Percentiles rank a stretch among this genome's conserved stretches.
phyloP scores from a whole-genome alignment of 306 rosid genomes.

The Pyrus bretschneideri region DNA sequence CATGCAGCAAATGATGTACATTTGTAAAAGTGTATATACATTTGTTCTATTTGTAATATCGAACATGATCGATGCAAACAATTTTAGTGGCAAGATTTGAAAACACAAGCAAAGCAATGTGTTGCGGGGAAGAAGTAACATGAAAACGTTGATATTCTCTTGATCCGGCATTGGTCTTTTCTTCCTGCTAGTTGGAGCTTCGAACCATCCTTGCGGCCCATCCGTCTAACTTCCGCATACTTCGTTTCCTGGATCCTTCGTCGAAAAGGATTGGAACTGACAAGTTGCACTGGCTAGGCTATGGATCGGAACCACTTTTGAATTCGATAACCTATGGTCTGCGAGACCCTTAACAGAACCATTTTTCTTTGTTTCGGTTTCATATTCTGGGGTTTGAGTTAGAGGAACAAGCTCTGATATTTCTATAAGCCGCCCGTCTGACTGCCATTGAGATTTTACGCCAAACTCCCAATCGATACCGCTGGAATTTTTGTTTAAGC shows the following conservation, averaged over 20 bases:
- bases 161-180: background rate
- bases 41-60: conserved; percentile 4
- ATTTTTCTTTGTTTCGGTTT: conserved; percentile 27
- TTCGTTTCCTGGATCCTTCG: background rate
- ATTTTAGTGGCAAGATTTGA: background rate
- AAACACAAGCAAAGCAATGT: conserved; percentile 6
- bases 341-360: conserved; percentile 27
- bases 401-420: conserved; percentile 25
- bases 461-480: conserved; percentile 43
- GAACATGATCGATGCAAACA: background rate
- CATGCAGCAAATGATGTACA: background rate
- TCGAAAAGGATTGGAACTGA: conserved; percentile 14
- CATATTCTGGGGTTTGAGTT: conserved; percentile 34
- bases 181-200: background rate
- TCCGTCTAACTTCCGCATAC: background rate
- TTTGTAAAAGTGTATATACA: conserved; percentile 11
- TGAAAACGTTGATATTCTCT: background rate
- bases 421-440: conserved; percentile 35
- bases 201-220: background rate
- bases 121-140: background rate
- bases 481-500: conserved; percentile 54
- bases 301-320: conserved; percentile 9
- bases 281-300: conserved; percentile 27
- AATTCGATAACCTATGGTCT: conserved; percentile 35
- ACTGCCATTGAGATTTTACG: conserved; percentile 31